Evolutionary conservation across 2,329 filamentous ascomycete genomes (phyloP), one percentile per base, ranked within the genome.

Genomic region (Zalaria obscura): DNA sequence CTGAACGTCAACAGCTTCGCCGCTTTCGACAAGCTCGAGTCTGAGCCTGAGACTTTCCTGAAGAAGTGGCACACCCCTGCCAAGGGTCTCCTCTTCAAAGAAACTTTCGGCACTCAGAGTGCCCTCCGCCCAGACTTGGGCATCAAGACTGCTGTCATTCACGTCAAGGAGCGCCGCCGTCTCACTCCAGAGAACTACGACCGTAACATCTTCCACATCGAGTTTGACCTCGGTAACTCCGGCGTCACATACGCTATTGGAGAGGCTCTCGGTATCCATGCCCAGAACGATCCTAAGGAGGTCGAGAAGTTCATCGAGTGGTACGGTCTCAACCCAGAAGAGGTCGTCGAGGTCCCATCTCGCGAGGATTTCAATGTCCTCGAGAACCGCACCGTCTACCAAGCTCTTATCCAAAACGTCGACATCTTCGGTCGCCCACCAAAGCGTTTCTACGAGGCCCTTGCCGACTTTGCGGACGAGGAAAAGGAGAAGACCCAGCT

Each of bases 181-280:
- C 75, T 98, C 42, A 98, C 91, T 0, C 91, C 91, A 3, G 55
- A 65, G 25, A 82, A 79, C 28, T 98, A 98, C 59, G 88, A 96
- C 63, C 86, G 91, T 53, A 95, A 98, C 72, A 96, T 98, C 64
- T 98, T 98, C 80, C 91, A 98, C 68, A 96, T 98, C 48, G 91
- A 98, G 65, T 98, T 98, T 55, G 91, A 96, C 57, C 76, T 98
- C 25, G 89, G 89, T 46, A 66, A 80, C 55, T 93, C 89, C 29
- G 89, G 88, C 33, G 77, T 98, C 49, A 94, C 77, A 35, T 98
- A 98, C 67, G 85, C 93, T 59, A 96, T 98, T 55, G 91, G 91
- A 43, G 91, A 98, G 67, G 91, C 91, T 37, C 79, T 98, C 11
- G 91, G 91, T 50, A 88, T 98, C 48, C 91, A 98, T 61, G 85